Evolutionary conservation across 345 rosid genomes (phyloP), one percentile per base, ranked within the genome.

Genomic region (Eucalyptus sideroxylon): DNA sequence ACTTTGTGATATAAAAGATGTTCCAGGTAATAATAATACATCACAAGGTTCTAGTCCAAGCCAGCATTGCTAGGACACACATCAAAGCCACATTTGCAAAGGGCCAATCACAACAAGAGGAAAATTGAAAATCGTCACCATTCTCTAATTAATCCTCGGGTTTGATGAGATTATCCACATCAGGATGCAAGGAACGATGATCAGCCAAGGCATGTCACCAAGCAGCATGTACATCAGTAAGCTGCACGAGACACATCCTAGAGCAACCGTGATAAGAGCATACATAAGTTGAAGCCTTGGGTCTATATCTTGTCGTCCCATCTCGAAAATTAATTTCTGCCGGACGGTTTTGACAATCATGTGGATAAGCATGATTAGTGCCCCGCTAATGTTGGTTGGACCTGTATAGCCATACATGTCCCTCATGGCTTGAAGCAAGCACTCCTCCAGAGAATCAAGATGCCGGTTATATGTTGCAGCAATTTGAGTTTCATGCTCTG

Each of bases 1-100:
- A 30, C 37, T 13, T 13, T 30, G 72, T 13, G 17, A 30, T 62
- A 16, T 62, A 62, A 13, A 62, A 14, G 9, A 4, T 30, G 34
- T 62, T 30, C 37, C 1, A 4, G 1, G 19, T 30, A 62, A 60
- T 26, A 62, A 62, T 30, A 62, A 7, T 62, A 62, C 17, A 62
- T 13, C 37, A 14, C 16, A 0, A 62, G 37, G 19, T 30, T 30
- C 37, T 0, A 0, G 2, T 62, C 16, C 17, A 13, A 62, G 8
- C 72, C 9, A 30, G 0, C 34, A 62, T 7, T 62, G 5, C 0
- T 14, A 6, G 9, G 17, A 13, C 4, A 0, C 9, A 6, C 0
- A 13, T 3, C 17, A 30, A 62, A 62, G 9, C 56, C 37, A 30
- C 31, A 26, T 26, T 59, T 1, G 5, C 8, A 30, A 62, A 14